A percentile compares a stretch with the other conserved stretches of the same genome.
These are phyloP conservation scores for Suhomyces vadensis DNA, from an alignment of 805 yeast species.

Conservation along the genomic window DNA sequence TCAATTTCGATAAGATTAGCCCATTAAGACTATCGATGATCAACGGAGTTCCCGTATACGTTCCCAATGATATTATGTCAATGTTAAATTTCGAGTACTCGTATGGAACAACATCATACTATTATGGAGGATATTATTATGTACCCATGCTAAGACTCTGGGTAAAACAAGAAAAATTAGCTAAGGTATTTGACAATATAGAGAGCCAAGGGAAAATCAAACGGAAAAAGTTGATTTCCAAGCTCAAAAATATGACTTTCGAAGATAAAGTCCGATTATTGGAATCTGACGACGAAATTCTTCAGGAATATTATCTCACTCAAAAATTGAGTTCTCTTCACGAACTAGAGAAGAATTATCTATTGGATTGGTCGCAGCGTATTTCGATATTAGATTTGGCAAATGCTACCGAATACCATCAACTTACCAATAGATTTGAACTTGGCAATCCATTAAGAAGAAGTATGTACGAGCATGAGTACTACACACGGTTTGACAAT, in stretches of 20 bases:
- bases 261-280: slow-evolving; percentile 9
- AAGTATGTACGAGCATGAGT: slow-evolving; percentile 12
- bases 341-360: slow-evolving; percentile 10
- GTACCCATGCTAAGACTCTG: slow-evolving; percentile 13
- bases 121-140: slow-evolving; percentile 11
- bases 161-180: slow-evolving; percentile 13
- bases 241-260: slow-evolving; percentile 9
- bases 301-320: slow-evolving; percentile 11
- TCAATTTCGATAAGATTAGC: slow-evolving; percentile 20
- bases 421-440: slow-evolving; percentile 7
- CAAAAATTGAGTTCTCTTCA: slow-evolving; percentile 11
- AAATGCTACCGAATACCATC: slow-evolving; percentile 8
- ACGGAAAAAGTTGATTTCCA: slow-evolving; percentile 12
- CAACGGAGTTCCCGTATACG: slow-evolving; percentile 14
- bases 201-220: slow-evolving; percentile 8
- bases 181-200: slow-evolving; percentile 10
- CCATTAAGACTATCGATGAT: slow-evolving; percentile 12
- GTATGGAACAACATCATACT: slow-evolving; percentile 7
- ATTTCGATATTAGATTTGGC: slow-evolving; percentile 4
- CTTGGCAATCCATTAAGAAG: slow-evolving; percentile 9
- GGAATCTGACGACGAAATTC: slow-evolving; percentile 8
- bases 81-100: slow-evolving; percentile 14
- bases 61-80: slow-evolving; percentile 12
- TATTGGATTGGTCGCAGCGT: slow-evolving; percentile 5
- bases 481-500: slow-evolving; percentile 4